These are phyloP conservation scores for Eimeria acervulina DNA, from an alignment of 169 alveolate species.

Conservation along the genomic window DNA sequence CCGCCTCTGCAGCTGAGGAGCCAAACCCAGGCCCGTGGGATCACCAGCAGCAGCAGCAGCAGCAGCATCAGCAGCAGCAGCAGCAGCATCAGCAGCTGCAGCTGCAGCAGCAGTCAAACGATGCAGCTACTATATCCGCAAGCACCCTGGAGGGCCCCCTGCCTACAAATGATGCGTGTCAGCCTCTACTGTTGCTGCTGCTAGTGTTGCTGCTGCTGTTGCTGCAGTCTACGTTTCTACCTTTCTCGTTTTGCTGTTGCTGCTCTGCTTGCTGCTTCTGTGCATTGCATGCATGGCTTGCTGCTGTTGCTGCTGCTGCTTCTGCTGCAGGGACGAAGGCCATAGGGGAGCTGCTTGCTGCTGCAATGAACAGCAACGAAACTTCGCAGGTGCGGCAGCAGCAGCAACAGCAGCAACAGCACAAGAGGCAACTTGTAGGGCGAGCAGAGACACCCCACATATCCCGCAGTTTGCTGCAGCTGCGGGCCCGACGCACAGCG, in stretches of 20 bases:
- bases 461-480: conserved; percentile 1
- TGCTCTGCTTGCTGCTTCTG: not conserved
- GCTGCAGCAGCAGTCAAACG: too few relatives aligned
- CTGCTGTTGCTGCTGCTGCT: conserved; percentile 67
- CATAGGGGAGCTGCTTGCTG: not conserved
- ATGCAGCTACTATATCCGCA: too few relatives aligned
- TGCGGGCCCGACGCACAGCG: not conserved
- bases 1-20: not conserved
- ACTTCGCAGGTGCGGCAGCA: not conserved
- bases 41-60: conserved; percentile 22
- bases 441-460: conserved; percentile 16
- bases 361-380: not conserved
- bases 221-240: not conserved
- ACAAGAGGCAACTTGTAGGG: not conserved
- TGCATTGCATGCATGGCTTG: not conserved
- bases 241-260: not conserved
- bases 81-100: not conserved
- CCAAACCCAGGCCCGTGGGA: not conserved
- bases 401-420: conserved; percentile 31
- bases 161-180: too few relatives aligned
- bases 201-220: conserved; percentile 22
- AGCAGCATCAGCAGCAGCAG: conserved; percentile 3
- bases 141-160: too few relatives aligned
- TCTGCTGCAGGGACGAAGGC: conserved; percentile 42
- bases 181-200: not conserved